These are phyloP conservation scores for Colletotrichum sojae DNA, from an alignment of 2,329 filamentous ascomycete genomes.

Conservation along the genomic window DNA sequence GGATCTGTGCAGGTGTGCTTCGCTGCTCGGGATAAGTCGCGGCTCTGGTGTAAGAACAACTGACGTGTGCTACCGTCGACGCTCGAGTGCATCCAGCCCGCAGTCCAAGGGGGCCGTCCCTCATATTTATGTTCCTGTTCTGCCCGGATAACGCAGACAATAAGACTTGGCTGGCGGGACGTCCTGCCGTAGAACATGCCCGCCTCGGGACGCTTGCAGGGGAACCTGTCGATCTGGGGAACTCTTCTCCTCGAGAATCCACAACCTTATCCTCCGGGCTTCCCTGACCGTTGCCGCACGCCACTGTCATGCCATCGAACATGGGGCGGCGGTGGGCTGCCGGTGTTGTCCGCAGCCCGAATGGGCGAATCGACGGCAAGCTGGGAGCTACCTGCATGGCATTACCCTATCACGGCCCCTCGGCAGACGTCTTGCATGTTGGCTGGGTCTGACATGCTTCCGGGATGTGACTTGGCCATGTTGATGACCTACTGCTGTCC, in stretches of 20 bases:
- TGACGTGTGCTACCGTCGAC: background rate
- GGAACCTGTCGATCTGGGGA: conserved; percentile 29
- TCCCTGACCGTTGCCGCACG: background rate
- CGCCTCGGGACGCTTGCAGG: conserved; percentile 16
- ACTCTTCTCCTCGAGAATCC: background rate
- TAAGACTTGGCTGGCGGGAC: background rate
- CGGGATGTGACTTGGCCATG: no score
- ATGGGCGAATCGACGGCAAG: background rate
- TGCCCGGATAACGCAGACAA: background rate
- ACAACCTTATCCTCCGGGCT: background rate
- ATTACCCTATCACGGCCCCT: background rate
- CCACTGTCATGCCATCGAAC: conserved; percentile 25
- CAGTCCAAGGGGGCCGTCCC: background rate
- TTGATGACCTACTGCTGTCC: no score
- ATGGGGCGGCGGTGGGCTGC: conserved; percentile 13
- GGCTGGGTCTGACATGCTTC: no score
- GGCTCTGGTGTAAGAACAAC: background rate
- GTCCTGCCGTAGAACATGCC: background rate
- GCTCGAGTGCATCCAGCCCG: background rate
- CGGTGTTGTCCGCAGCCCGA: background rate
- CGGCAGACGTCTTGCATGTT: background rate
- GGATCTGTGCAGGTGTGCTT: conserved; percentile 1
- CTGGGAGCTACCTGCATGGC: background rate
- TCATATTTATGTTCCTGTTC: conserved; percentile 17
- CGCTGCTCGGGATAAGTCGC: conserved; percentile 1